Conservation (phyloP, 352 stramenopile genomes). For the Thalassiosira mediterranea region DNA sequence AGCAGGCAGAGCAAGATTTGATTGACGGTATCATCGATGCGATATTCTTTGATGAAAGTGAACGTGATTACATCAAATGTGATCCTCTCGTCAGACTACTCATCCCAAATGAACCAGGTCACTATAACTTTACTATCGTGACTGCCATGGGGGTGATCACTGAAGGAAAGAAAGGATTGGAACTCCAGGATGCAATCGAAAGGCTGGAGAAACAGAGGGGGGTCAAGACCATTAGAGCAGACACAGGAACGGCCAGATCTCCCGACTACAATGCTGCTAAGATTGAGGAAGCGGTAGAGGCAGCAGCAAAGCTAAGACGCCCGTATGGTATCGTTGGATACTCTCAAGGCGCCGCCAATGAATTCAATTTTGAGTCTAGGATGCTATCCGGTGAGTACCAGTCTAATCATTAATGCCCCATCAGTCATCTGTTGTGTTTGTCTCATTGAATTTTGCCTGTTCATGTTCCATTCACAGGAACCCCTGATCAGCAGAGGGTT, state of each 20-base stretch:
- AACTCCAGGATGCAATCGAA: constrained; percentile 72
- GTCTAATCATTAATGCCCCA: background rate
- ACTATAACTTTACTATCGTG: constrained; percentile 84
- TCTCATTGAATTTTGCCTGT: background rate
- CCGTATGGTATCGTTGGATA: constrained; percentile 82
- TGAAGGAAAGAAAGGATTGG: constrained; percentile 80
- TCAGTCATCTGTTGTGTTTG: background rate
- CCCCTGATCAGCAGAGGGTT: constrained; percentile 73
- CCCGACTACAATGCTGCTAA: constrained; percentile 84
- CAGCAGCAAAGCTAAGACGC: constrained; percentile 58
- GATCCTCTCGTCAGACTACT: constrained; percentile 79
- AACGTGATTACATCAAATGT: constrained; percentile 62
- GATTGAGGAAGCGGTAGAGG: constrained; percentile 81
- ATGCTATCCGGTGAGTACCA: constrained; percentile 61
- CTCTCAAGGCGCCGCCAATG: constrained; percentile 83
- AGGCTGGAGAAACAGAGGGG: constrained; percentile 72
- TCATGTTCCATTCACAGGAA: constrained; percentile 42
- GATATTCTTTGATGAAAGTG: constrained; percentile 78
- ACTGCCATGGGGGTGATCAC: constrained; percentile 85
- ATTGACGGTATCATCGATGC: constrained; percentile 82
- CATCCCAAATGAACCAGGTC: constrained; percentile 74
- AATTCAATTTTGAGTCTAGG: constrained; percentile 79
- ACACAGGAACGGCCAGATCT: constrained; percentile 80
- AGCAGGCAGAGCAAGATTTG: constrained; percentile 70
- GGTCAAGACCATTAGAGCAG: constrained; percentile 76